Base-by-base conservation (phyloP, 2,329 filamentous ascomycete species). In the Akanthomyces lecanii region DNA sequence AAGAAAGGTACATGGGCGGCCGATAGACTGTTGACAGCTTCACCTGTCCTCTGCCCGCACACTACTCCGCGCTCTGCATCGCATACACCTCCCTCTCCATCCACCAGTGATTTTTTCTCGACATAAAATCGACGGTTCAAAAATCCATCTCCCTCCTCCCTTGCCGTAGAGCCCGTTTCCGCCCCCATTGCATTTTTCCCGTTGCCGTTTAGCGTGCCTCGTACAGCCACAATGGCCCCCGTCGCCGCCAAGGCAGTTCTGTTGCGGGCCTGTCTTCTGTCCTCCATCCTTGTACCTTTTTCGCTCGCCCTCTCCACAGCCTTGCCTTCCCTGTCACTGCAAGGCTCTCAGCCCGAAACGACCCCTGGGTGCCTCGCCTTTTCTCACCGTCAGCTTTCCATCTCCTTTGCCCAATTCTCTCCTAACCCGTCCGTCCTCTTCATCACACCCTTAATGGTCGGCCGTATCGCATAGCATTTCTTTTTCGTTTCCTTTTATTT, bases 271-370 rank as follows among this genome's bases (percentile, higher is more conserved):
- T 21, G 21, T 21, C 21, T 1, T 21, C 23, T 30, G 48, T 47
- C 44, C 30, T 5, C 14, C 48, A 11, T 4, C 25, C 48, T 25
- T 51, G 48, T 33, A 33, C 48, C 33, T 23, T 5, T n/a, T 36
- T 21, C 21, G 21, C 21, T 21, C 21, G 21, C 38, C 6, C 7
- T 21, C 44, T 47, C 21, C 44, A 30, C 38, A 55, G 38, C 53
- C 53, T 44, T 25, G 38, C 14, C 36, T 25, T 7, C 21, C 21
- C 52, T 25, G 36, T 21, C 33, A 21, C 33, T 54, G 51, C 51
- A 28, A 55, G 38, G 52, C 52, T 55, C 53, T 55, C 53, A 40
- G 36, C 52, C 52, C 52, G 21, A 42, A 54, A 54, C 52, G 11
- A 40, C 42, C 42, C 40, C 38, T 57, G 54, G 40, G 18, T 23